Evolutionary conservation across 108 stramenopile species (phyloP).

Genomic region (Nitzschia putrida): DNA sequence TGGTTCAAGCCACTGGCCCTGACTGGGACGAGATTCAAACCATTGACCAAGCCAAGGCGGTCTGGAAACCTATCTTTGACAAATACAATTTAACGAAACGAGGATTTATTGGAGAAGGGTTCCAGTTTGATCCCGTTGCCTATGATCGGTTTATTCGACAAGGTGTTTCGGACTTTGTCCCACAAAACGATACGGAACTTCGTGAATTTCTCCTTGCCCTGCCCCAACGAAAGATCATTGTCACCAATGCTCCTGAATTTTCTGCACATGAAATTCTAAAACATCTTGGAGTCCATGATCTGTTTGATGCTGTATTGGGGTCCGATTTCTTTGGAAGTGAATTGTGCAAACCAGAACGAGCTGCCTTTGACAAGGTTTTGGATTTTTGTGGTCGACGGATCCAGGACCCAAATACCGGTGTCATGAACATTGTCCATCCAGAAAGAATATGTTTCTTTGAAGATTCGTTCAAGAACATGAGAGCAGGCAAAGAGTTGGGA

Average conservation of each 20-base stretch:
- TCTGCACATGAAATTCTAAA: constrained; percentile 35
- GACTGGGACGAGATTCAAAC: constrained; percentile 42
- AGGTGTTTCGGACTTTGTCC: constrained; percentile 27
- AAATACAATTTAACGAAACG: constrained; percentile 49
- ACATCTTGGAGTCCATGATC: constrained; percentile 36
- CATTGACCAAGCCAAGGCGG: constrained; percentile 32
- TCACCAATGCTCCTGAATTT: constrained; percentile 50
- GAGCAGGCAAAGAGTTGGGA: constrained; percentile 39
- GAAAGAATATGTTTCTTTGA: constrained; percentile 44
- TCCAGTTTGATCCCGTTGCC: constrained; percentile 31
- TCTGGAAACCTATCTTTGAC: constrained; percentile 43
- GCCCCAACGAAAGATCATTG: constrained; percentile 37
- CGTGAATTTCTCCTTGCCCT: constrained; percentile 35
- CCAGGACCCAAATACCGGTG: not conserved
- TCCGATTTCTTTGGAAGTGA: constrained; percentile 30
- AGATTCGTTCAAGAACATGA: constrained; percentile 47
- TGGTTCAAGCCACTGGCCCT: constrained; percentile 36
- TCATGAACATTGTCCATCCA: not conserved
- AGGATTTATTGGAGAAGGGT: constrained; percentile 45
- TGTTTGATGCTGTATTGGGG: constrained; percentile 40
- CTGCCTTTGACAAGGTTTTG: constrained; percentile 42
- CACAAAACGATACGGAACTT: constrained; percentile 21
- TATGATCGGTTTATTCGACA: constrained; percentile 41
- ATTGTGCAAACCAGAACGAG: constrained; percentile 44
- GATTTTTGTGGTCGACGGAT: constrained; percentile 1